Evolutionary conservation across 2,329 filamentous ascomycete species (phyloP).

Genomic region (Phialophora chinensis): DNA sequence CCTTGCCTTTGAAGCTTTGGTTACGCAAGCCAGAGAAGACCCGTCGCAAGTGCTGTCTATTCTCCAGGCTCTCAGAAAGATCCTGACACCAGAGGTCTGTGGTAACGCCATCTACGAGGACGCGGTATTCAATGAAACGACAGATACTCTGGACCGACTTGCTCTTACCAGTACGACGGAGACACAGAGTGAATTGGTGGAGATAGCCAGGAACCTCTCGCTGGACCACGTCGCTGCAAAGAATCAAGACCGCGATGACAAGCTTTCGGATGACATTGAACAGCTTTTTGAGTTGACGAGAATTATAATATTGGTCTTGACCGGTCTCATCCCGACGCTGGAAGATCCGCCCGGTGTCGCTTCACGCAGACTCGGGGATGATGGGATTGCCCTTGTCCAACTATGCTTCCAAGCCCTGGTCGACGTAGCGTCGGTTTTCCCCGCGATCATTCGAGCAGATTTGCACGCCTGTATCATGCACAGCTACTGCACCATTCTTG

Average conservation of each 20-base stretch:
- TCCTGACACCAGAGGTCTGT: constrained; percentile 89
- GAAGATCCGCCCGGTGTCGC: constrained; percentile 45
- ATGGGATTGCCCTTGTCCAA: constrained; percentile 79
- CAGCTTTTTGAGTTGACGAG: constrained; percentile 96
- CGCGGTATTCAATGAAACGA: constrained; percentile 93
- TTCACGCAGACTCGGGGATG: constrained; percentile 61
- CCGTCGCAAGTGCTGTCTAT: constrained; percentile 85
- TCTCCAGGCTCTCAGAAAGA: constrained; percentile 89
- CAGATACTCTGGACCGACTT: constrained; percentile 91
- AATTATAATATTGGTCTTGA: constrained; percentile 91
- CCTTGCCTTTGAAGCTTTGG: constrained; percentile 92
- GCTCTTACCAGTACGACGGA: constrained; percentile 88
- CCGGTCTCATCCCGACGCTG: constrained; percentile 83
- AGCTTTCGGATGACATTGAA: constrained; percentile 94
- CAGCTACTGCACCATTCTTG: constrained; percentile 91
- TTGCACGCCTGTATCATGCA: constrained; percentile 95
- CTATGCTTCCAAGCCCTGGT: constrained; percentile 86
- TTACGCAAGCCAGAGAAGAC: constrained; percentile 73
- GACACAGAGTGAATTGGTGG: constrained; percentile 89
- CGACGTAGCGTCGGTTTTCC: constrained; percentile 93
- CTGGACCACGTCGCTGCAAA: constrained; percentile 89
- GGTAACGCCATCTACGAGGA: constrained; percentile 97
- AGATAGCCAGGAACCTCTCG: constrained; percentile 89
- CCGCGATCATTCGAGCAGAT: constrained; percentile 93
- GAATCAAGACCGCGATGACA: constrained; percentile 69